These are phyloP conservation scores for Colletotrichum sp. DNA, from an alignment of 2,329 filamentous ascomycete genomes.

Conservation along the genomic window DNA sequence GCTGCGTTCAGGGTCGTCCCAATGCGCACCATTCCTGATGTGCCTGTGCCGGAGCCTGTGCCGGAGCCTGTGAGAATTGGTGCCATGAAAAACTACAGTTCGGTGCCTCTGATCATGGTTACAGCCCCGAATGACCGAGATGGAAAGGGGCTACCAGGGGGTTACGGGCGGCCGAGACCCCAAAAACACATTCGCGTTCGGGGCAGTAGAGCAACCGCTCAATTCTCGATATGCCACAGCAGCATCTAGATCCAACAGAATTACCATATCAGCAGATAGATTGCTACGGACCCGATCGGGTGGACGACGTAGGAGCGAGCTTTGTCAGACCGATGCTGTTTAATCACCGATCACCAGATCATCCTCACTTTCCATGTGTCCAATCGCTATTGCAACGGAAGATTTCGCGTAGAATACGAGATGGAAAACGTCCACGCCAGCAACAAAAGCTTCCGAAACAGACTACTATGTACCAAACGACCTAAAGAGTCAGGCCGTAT, in stretches of 20 bases:
- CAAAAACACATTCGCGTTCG: neutral
- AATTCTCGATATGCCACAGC: neutral
- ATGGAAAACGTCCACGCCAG: neutral
- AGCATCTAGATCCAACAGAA: neutral
- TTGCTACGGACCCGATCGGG: neutral
- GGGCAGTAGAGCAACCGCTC: neutral
- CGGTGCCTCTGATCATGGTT: neutral
- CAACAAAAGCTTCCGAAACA: neutral
- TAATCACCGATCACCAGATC: neutral
- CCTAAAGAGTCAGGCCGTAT: neutral
- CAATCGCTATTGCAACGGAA: neutral
- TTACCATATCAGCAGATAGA: neutral
- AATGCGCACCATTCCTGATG: neutral
- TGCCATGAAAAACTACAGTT: neutral
- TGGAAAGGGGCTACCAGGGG: neutral
- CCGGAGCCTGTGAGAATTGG: neutral
- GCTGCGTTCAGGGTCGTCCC: neutral
- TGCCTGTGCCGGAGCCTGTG: neutral
- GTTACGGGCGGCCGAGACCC: neutral
- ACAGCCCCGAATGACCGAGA: neutral
- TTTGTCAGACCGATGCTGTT: neutral
- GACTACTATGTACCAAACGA: neutral
- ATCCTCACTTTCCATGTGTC: neutral
- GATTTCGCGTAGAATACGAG: neutral
- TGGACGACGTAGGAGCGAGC: neutral